These are phyloP conservation scores for Endothia cerciana DNA, from an alignment of 2,329 filamentous ascomycete species.

Conservation along the genomic window DNA sequence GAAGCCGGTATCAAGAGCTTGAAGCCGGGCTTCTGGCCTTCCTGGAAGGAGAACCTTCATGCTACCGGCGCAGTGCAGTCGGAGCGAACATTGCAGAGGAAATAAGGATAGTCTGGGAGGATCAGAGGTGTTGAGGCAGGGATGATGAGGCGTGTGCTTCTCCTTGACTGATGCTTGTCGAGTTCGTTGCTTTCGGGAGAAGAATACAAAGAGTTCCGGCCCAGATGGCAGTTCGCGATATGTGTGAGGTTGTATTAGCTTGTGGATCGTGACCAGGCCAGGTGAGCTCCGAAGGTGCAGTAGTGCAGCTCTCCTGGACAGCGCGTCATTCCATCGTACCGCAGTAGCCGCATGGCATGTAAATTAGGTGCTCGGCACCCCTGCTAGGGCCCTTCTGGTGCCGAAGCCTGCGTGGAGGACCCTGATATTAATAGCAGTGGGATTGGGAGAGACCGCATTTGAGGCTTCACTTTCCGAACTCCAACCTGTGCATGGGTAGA, in stretches of 20 bases:
- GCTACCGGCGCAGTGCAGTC: conserved; percentile 34
- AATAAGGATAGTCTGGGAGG: neutral
- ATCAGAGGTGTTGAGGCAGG: neutral
- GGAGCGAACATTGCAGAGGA: conserved; percentile 24
- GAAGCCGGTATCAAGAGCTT: conserved; percentile 51
- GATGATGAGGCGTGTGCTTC: neutral
- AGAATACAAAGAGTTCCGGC: neutral
- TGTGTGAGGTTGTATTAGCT: neutral
- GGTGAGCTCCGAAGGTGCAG: conserved; percentile 4
- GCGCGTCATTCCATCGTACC: conserved; percentile 1
- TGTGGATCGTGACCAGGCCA: conserved; percentile 8
- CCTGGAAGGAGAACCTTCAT: conserved; percentile 55
- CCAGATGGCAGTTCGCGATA: neutral
- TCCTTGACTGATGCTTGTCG: neutral
- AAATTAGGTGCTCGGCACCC: neutral
- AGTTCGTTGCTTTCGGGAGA: neutral
- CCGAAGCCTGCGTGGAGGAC: neutral
- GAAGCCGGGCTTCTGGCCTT: conserved; percentile 51
- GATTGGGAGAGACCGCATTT: too few relatives aligned
- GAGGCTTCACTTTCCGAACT: too few relatives aligned
- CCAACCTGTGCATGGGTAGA: too few relatives aligned
- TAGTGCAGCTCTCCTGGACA: neutral
- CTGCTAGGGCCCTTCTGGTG: neutral
- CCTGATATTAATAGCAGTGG: neutral
- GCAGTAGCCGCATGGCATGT: neutral